Evolutionary conservation across 2,329 filamentous ascomycete species (phyloP).

Genomic region (Fusarium haematococcum): DNA sequence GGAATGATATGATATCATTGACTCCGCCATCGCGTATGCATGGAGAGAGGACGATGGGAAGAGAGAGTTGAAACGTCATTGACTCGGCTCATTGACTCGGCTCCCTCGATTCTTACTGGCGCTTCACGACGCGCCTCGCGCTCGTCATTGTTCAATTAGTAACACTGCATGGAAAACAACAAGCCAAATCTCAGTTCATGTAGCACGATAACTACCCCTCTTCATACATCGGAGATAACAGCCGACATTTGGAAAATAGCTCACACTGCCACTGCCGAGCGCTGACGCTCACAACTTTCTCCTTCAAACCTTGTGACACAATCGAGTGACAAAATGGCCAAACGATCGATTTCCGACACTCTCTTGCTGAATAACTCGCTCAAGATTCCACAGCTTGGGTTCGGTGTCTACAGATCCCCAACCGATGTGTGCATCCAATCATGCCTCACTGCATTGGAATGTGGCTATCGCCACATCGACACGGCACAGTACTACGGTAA

Average conservation of each 20-base stretch:
- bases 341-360: slow-evolving; percentile 29
- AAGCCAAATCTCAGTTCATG: background rate
- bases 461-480: slow-evolving; percentile 69
- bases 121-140: slow-evolving; percentile 3
- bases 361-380: slow-evolving; percentile 39
- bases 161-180: background rate
- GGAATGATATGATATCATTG: slow-evolving; percentile 24
- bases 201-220: slow-evolving; percentile 21
- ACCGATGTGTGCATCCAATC: slow-evolving; percentile 66
- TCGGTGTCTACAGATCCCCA: slow-evolving; percentile 75
- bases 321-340: slow-evolving; percentile 1
- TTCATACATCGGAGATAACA: background rate
- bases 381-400: slow-evolving; percentile 73
- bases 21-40: background rate
- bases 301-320: background rate
- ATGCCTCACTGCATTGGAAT: slow-evolving; percentile 64
- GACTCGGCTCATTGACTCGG: slow-evolving; percentile 26
- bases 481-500: slow-evolving; percentile 51
- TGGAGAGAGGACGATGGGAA: slow-evolving; percentile 1
- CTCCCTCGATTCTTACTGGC: slow-evolving; percentile 20
- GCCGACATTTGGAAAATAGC: background rate
- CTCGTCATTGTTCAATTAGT: background rate
- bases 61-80: slow-evolving; percentile 27
- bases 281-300: background rate
- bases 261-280: background rate